phyloP scores from a whole-genome alignment of 2,329 filamentous ascomycete species.

The Monilinia fructigena region DNA sequence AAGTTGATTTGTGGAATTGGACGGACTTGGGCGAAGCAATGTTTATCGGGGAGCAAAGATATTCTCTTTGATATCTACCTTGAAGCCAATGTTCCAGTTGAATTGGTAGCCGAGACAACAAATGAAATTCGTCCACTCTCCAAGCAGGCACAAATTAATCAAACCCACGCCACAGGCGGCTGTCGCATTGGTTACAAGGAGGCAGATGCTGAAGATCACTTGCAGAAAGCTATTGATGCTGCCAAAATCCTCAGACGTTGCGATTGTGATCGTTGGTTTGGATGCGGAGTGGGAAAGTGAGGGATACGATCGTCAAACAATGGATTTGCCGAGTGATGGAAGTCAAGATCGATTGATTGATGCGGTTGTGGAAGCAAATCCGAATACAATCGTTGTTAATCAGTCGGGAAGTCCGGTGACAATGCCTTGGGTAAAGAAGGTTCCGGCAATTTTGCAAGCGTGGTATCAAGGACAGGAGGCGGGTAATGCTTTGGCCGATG shows the following conservation, averaged over 20 bases:
- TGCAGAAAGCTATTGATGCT: constrained; percentile 63
- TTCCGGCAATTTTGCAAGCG: constrained; percentile 66
- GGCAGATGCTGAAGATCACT: constrained; percentile 57
- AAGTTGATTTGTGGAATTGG: constrained; percentile 68
- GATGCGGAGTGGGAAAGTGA: constrained; percentile 76
- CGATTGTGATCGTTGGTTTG: constrained; percentile 66
- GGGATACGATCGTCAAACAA: constrained; percentile 63
- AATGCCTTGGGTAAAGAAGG: constrained; percentile 67
- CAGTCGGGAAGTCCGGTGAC: constrained; percentile 67
- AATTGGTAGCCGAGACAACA: constrained; percentile 63
- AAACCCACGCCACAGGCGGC: constrained; percentile 65
- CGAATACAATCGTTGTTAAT: constrained; percentile 65
- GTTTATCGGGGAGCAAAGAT: constrained; percentile 67
- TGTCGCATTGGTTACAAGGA: constrained; percentile 71
- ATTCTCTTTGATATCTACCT: constrained; percentile 61
- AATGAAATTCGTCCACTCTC: constrained; percentile 62
- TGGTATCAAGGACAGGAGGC: constrained; percentile 72
- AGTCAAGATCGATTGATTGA: constrained; percentile 63
- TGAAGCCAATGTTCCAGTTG: constrained; percentile 57
- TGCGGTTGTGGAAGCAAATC: constrained; percentile 61
- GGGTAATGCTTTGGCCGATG: constrained; percentile 65
- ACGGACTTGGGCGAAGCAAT: constrained; percentile 67
- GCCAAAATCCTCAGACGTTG: constrained; percentile 64
- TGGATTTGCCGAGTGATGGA: constrained; percentile 57
- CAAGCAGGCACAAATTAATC: constrained; percentile 56